A percentile compares a stretch with the other conserved stretches of the same genome.
phyloP scores from a whole-genome alignment of 208 protist genomes.

The Acanthamoeba lenticulata region DNA sequence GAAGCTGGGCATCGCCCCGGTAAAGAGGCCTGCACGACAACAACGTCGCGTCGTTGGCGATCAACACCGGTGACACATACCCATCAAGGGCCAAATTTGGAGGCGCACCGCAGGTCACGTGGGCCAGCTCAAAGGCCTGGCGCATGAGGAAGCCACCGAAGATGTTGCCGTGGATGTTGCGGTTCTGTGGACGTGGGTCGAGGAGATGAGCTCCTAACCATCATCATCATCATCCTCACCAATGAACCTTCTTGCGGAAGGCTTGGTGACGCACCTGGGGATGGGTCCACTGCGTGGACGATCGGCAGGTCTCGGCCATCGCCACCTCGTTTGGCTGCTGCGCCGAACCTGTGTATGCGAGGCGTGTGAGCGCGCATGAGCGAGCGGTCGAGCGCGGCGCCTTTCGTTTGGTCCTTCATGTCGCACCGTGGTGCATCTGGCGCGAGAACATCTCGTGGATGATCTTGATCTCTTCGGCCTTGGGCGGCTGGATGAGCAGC shows the following conservation, averaged over 20 bases:
- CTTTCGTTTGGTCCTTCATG: neutral
- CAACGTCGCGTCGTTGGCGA: neutral
- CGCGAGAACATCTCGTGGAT: slow-evolving; percentile 39
- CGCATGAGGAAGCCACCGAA: slow-evolving; percentile 66
- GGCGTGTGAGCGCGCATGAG: too few relatives aligned
- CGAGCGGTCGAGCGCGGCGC: neutral
- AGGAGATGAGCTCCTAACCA: too few relatives aligned
- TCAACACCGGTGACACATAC: neutral
- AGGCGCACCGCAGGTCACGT: slow-evolving; percentile 30
- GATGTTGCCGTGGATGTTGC: slow-evolving; percentile 68
- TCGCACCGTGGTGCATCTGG: neutral
- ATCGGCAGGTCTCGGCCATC: neutral
- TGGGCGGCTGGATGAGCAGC: slow-evolving; percentile 19
- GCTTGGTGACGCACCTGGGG: neutral
- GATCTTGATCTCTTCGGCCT: slow-evolving; percentile 15
- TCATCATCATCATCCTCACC: neutral
- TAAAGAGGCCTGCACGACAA: slow-evolving; percentile 8
- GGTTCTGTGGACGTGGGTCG: neutral
- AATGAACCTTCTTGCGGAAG: neutral
- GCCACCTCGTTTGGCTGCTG: neutral
- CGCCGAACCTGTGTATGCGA: neutral
- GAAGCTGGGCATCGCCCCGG: slow-evolving; percentile 23
- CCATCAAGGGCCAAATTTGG: neutral
- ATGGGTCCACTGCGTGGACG: slow-evolving; percentile 62
- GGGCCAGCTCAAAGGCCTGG: slow-evolving; percentile 58